Percentiles rank a stretch among this genome's conserved stretches.
Conservation (phyloP, 176 grass and related monocot species). For the Oryza brachyantha region DNA sequence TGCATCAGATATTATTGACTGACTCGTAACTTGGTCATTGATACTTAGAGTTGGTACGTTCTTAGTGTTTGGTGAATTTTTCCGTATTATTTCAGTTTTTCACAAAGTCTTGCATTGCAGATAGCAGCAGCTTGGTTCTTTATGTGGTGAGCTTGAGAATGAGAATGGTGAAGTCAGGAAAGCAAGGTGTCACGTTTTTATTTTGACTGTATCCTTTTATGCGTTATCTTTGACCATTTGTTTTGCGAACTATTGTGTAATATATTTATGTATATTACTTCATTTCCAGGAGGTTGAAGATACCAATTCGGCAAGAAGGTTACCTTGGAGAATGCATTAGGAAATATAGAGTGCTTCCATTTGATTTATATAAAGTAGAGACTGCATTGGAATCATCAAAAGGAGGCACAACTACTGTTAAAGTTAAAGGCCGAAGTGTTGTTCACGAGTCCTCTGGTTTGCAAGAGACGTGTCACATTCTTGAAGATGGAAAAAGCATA, state of each 20-base stretch:
- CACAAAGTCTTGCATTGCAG: conserved; percentile 53
- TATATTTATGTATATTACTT: conserved; percentile 19
- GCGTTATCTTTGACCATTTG: no score
- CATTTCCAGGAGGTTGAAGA: conserved; percentile 80
- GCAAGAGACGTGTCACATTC: conserved; percentile 92
- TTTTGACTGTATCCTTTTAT: background rate
- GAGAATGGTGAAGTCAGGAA: conserved; percentile 72
- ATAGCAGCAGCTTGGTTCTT: conserved; percentile 78
- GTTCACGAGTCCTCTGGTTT: conserved; percentile 93
- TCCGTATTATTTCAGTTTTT: conserved; percentile 33
- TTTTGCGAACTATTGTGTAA: conserved; percentile 13
- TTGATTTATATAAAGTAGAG: conserved; percentile 82
- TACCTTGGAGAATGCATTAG: conserved; percentile 72
- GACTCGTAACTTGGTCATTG: background rate
- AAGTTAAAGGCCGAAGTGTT: conserved; percentile 94
- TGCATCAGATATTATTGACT: background rate
- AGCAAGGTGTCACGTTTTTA: conserved; percentile 61
- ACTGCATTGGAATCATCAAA: conserved; percentile 49
- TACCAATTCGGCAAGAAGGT: conserved; percentile 71
- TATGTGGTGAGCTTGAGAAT: conserved; percentile 57
- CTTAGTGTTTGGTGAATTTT: conserved; percentile 2
- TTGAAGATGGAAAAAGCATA: conserved; percentile 86
- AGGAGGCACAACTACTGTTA: conserved; percentile 75
- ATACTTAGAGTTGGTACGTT: background rate
- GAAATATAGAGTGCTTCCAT: conserved; percentile 68